Percentiles rank a stretch among this genome's conserved stretches.
These are phyloP conservation scores for Trypanosoma brucei DNA, from an alignment of 208 protist genomes.

Conservation along the genomic window DNA sequence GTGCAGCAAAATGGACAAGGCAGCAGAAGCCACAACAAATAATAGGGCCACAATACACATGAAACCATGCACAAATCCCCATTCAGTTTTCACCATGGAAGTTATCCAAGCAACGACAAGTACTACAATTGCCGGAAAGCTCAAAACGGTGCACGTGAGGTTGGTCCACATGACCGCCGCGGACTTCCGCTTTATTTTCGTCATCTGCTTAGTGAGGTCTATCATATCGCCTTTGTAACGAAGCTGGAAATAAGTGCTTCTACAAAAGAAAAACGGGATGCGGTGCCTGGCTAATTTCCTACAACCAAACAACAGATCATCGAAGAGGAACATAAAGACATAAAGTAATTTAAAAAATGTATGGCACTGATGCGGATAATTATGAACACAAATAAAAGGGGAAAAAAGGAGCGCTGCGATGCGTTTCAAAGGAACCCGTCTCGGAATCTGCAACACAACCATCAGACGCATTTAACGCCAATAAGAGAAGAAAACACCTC, in stretches of 20 bases:
- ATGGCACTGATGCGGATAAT: no score
- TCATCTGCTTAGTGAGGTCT: constrained; percentile 56
- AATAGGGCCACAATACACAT: constrained; percentile 61
- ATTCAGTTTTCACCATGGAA: constrained; percentile 41
- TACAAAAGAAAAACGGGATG: not conserved
- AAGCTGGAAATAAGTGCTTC: not conserved
- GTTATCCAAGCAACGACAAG: constrained; percentile 67
- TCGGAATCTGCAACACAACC: no score
- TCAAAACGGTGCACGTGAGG: constrained; percentile 47
- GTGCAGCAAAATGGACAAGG: constrained; percentile 55
- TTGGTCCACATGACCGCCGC: constrained; percentile 65
- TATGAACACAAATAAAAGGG: no score
- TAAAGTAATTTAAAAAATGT: no score
- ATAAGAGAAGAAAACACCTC: no score
- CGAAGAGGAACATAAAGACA: no score
- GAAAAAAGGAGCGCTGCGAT: no score
- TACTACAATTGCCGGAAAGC: constrained; percentile 55
- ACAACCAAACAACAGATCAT: no score
- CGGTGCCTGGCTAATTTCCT: no score
- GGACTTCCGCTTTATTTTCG: constrained; percentile 69
- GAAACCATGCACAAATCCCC: constrained; percentile 42
- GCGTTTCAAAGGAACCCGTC: no score
- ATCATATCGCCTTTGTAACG: constrained; percentile 34
- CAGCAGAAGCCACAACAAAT: constrained; percentile 46
- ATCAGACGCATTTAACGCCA: no score